Conservation (phyloP, 352 stramenopile genomes). For the Phytophthora cactorum region DNA sequence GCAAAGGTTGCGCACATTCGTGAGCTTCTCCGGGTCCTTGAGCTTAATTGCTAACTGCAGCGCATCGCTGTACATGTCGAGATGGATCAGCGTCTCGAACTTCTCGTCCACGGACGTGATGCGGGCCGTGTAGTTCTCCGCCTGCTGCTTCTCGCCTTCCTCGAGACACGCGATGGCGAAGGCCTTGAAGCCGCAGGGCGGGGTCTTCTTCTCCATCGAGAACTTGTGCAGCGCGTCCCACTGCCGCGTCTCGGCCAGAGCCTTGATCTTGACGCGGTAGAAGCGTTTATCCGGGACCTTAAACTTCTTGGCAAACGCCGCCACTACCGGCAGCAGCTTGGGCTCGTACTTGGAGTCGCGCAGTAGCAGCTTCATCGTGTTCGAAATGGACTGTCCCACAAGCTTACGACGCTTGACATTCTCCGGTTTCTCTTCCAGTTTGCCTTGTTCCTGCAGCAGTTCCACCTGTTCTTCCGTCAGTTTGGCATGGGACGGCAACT, state of each 20-base stretch:
- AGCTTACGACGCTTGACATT: constrained; percentile 85
- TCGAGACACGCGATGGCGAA: constrained; percentile 83
- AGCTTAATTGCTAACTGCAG: constrained; percentile 85
- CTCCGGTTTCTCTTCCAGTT: constrained; percentile 82
- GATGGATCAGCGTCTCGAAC: constrained; percentile 87
- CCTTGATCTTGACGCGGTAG: constrained; percentile 92
- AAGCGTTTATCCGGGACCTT: constrained; percentile 92
- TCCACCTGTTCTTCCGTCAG: constrained; percentile 89
- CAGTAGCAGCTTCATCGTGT: constrained; percentile 87
- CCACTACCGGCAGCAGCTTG: constrained; percentile 73
- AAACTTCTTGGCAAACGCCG: constrained; percentile 86
- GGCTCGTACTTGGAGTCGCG: constrained; percentile 84
- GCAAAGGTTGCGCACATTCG: constrained; percentile 81
- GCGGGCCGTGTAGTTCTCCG: constrained; percentile 81
- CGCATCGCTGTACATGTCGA: constrained; percentile 85
- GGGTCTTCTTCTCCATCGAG: constrained; percentile 86
- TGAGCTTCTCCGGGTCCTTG: constrained; percentile 89
- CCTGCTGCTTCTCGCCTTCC: constrained; percentile 80
- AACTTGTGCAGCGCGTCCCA: constrained; percentile 91
- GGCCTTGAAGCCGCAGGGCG: constrained; percentile 85
- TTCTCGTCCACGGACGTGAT: constrained; percentile 88
- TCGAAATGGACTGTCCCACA: constrained; percentile 83
- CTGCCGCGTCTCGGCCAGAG: constrained; percentile 81
- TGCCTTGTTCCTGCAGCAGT: constrained; percentile 84
- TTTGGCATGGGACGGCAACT: constrained; percentile 70